A percentile compares a stretch with the other conserved stretches of the same genome.
Evolutionary conservation across 1,284 basidiomycete genomes (phyloP).

Genomic region (Cutaneotrichosporon sp.): DNA sequence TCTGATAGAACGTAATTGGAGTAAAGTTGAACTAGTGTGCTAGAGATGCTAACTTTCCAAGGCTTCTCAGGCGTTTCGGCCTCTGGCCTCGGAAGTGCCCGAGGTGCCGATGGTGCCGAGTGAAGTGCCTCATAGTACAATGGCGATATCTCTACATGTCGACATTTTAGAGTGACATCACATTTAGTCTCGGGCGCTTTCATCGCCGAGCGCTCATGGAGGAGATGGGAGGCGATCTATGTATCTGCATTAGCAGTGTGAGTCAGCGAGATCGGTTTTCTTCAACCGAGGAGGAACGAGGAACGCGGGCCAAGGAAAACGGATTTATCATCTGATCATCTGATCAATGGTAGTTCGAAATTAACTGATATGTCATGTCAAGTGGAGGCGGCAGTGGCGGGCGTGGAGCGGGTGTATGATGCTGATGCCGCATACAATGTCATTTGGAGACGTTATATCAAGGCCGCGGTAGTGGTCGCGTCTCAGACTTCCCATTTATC

Average conservation of each 20-base stretch:
- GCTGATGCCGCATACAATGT: neutral
- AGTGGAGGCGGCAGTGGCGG: constrained; percentile 1
- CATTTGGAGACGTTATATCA: neutral
- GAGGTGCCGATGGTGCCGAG: too few species aligned
- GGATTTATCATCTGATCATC: neutral
- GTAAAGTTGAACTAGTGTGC: too few species aligned
- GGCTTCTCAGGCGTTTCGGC: too few species aligned
- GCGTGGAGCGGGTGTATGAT: neutral
- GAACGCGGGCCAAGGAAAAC: neutral
- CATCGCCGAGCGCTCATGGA: too few species aligned
- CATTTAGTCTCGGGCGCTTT: too few species aligned
- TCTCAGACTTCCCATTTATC: neutral
- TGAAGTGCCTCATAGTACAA: too few species aligned
- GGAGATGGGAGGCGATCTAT: too few species aligned
- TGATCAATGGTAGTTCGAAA: neutral
- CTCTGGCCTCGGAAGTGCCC: too few species aligned
- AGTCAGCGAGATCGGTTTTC: neutral
- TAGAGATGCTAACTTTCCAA: too few species aligned
- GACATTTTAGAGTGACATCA: too few species aligned
- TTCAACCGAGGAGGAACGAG: neutral
- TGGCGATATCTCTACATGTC: too few species aligned
- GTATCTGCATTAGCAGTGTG: neutral
- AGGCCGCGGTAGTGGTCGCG: neutral
- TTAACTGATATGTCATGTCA: neutral
- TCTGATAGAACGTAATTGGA: too few species aligned